These are phyloP conservation scores for Brasenia schreberi DNA, from an alignment of 164 flowering plant species.

Conservation along the genomic window DNA sequence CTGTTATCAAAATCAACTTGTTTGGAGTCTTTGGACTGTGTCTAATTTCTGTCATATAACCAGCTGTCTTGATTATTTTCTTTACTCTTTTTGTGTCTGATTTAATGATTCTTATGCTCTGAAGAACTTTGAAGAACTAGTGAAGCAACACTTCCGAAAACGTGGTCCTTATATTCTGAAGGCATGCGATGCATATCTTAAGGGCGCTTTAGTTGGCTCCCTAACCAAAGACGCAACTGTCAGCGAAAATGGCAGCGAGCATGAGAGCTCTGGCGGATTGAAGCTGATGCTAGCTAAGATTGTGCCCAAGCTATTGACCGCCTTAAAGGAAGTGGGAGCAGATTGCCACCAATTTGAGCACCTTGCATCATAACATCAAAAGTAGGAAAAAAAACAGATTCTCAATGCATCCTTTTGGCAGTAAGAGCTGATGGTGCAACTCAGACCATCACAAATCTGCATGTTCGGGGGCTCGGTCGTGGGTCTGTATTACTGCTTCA, in stretches of 20 bases:
- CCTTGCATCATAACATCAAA: slow-evolving; percentile 9
- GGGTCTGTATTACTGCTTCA: neutral
- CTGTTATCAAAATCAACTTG: neutral
- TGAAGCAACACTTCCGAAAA: slow-evolving; percentile 65
- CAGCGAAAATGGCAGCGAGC: slow-evolving; percentile 23
- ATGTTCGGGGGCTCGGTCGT: neutral
- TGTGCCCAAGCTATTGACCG: slow-evolving; percentile 50
- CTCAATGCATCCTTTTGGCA: neutral
- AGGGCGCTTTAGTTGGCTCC: slow-evolving; percentile 77
- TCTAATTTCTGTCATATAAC: neutral
- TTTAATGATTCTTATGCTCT: slow-evolving; percentile 1
- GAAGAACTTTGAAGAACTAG: slow-evolving; percentile 80
- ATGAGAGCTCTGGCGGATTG: slow-evolving; percentile 87
- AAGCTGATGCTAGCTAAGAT: slow-evolving; percentile 92
- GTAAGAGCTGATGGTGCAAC: neutral
- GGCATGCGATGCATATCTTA: slow-evolving; percentile 93
- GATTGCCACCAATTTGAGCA: slow-evolving; percentile 64
- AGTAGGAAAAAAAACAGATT: neutral
- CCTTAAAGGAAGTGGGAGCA: slow-evolving; percentile 61
- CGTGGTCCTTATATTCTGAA: slow-evolving; percentile 79
- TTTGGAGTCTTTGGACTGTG: neutral
- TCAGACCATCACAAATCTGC: neutral
- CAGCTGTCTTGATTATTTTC: neutral
- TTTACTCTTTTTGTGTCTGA: neutral
- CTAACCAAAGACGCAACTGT: slow-evolving; percentile 61